A percentile compares a stretch with the other conserved stretches of the same genome.
Evolutionary conservation across 352 stramenopile species (phyloP).

Genomic region (Pythium angustatum): DNA sequence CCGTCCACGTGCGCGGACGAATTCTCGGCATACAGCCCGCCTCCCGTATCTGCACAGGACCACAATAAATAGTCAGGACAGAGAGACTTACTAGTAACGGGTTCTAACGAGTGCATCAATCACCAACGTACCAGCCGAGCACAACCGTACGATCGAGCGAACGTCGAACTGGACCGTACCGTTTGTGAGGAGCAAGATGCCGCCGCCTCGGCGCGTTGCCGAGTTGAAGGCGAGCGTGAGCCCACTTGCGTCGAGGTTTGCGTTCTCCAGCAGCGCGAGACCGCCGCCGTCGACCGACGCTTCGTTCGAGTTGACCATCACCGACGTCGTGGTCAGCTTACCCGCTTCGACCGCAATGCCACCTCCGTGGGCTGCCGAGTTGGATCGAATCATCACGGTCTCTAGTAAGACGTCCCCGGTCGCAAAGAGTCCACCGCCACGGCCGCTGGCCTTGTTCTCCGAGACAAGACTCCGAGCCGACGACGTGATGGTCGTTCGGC

Average conservation of each 20-base stretch:
- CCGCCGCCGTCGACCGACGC: conserved; percentile 47
- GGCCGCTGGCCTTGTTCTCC: conserved; percentile 4
- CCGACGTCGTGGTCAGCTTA: conserved; percentile 12
- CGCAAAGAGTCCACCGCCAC: conserved; percentile 22
- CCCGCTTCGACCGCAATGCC: conserved; percentile 35
- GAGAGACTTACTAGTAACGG: too few species aligned
- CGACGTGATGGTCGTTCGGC: not conserved
- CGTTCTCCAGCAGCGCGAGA: conserved; percentile 37
- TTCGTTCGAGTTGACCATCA: conserved; percentile 33
- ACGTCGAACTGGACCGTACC: conserved; percentile 36
- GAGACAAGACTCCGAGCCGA: not conserved
- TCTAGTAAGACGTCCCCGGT: not conserved
- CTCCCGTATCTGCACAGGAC: conserved; percentile 6
- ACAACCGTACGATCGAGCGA: conserved; percentile 30
- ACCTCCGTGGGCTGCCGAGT: conserved; percentile 36
- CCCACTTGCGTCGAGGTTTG: conserved; percentile 19
- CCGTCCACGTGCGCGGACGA: conserved; percentile 17
- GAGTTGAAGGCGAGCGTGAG: conserved; percentile 33
- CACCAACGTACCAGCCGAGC: conserved; percentile 37
- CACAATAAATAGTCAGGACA: not conserved
- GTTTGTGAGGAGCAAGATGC: conserved; percentile 43
- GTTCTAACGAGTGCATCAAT: too few species aligned
- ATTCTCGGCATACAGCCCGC: conserved; percentile 26
- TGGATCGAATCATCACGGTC: conserved; percentile 22
- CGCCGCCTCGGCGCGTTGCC: conserved; percentile 42